These are phyloP conservation scores for Puccinia hordei DNA, from an alignment of 1,284 basidiomycete species.

Conservation along the genomic window DNA sequence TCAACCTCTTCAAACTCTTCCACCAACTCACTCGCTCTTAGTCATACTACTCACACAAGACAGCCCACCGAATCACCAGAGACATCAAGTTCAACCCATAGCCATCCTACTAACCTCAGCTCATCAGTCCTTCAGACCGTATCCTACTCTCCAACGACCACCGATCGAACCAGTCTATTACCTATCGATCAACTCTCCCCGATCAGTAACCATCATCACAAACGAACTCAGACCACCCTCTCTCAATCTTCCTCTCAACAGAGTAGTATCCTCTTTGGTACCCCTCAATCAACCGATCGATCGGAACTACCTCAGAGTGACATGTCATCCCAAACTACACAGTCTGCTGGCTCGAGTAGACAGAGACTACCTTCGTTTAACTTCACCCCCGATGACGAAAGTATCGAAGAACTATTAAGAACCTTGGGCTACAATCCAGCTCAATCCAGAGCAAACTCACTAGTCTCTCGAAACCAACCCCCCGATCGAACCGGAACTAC, in stretches of 20 bases:
- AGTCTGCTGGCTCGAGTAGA: no score
- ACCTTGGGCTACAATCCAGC: conserved; percentile 33
- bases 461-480: neutral
- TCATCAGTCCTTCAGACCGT: neutral
- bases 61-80: no score
- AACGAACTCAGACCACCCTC: neutral
- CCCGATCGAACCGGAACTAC: neutral
- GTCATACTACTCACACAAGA: no score
- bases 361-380: conserved; percentile 37
- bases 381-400: conserved; percentile 35
- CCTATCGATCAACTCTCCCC: conserved; percentile 11
- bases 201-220: neutral
- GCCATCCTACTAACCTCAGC: neutral
- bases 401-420: conserved; percentile 47
- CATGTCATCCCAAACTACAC: no score
- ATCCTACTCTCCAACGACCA: conserved; percentile 24
- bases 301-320: neutral
- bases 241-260: conserved; percentile 17
- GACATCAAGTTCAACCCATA: neutral
- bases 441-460: conserved; percentile 10
- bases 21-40: no score
- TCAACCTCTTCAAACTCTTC: no score
- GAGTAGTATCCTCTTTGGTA: neutral
- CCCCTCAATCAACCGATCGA: neutral
- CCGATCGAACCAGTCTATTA: conserved; percentile 34